phyloP scores from a whole-genome alignment of 1,284 basidiomycete species.

The Malassezia vespertilionis region DNA sequence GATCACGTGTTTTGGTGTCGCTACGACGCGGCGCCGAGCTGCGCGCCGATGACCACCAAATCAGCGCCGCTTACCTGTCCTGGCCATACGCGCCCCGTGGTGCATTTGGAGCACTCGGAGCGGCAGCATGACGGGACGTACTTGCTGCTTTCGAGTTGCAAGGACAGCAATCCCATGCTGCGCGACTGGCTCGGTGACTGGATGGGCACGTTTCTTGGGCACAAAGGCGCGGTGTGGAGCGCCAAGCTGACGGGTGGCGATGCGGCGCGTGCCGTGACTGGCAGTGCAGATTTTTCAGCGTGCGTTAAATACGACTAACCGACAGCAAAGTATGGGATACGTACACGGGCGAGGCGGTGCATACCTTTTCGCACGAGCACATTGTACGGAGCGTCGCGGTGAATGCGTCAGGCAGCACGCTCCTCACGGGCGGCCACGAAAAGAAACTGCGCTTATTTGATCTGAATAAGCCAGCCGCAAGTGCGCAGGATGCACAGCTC shows the following conservation, averaged over 20 bases:
- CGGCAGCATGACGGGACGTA: constrained; percentile 54
- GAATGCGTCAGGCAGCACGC: constrained; percentile 57
- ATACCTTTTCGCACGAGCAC: constrained; percentile 93
- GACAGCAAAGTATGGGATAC: constrained; percentile 94
- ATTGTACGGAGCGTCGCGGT: constrained; percentile 91
- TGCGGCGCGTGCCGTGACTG: constrained; percentile 68
- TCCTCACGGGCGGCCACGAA: constrained; percentile 89
- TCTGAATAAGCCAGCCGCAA: constrained; percentile 49
- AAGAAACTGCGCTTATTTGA: constrained; percentile 95
- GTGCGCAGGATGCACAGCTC: constrained; percentile 68
- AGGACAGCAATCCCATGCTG: constrained; percentile 46
- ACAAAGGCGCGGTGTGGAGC: constrained; percentile 98
- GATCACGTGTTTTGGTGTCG: constrained; percentile 1
- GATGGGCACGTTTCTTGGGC: constrained; percentile 94
- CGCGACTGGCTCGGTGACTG: constrained; percentile 66
- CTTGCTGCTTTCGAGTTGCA: constrained; percentile 43
- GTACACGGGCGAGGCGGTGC: constrained; percentile 68
- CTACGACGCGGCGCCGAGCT: not conserved
- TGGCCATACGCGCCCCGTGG: constrained; percentile 64
- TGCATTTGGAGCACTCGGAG: constrained; percentile 81
- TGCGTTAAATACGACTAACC: constrained; percentile 54
- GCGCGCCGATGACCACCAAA: constrained; percentile 10
- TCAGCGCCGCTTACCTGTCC: constrained; percentile 51
- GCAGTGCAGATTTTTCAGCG: constrained; percentile 95
- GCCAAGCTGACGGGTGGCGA: constrained; percentile 71